Base-by-base conservation (phyloP, 1,284 basidiomycete genomes). In the Ganoderma multipileum region DNA sequence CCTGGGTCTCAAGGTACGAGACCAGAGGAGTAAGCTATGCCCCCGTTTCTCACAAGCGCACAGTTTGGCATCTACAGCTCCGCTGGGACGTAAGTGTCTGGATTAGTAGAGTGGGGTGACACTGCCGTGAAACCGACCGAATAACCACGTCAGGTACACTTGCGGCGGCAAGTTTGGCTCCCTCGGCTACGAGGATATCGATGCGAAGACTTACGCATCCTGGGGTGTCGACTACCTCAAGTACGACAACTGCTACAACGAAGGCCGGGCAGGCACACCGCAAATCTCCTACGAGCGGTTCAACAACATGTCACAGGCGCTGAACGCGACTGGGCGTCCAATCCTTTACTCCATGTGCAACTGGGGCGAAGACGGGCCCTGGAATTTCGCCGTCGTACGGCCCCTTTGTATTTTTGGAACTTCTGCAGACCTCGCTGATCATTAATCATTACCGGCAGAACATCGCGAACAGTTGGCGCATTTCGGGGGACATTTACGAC, bases 261-360 rank as follows among this genome's bases (percentile, higher is more conserved):
- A 83, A 69, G 84, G 84, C 16, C 81, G 80, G 26, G 78, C 81
- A 1, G 83, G 84, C 7, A 83, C 81, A 0, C 82, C 82, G 8
- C 70, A 75, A 36, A 76, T 84, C 42, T 84, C 84, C 0, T 82
- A 78, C 61, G 76, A 80, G 36, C 80, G 85, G n/a, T 86, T 83
- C 72, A 79, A 79, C 57, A 79, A 79, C 65, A 87, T 87, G 86
- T 80, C 79, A 2, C 73, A 78, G 7, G 85, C 86, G 0, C 75
- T 87, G n/a, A 81, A 82, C 65, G 81, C 80, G 1, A 85, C 84
- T 0, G 84, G 84, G 0, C 79, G 83, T n/a, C 81, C 82, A 2
- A 84, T 85, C 59, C 72, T 86, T 26, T 86, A 84, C 70, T 82
- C 83, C 8, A 80, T 85, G 79, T 86, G 84, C 72, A 83, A 84